phyloP scores from a whole-genome alignment of 2,329 filamentous ascomycete genomes.

The Graphiopsis chlorocephala region DNA sequence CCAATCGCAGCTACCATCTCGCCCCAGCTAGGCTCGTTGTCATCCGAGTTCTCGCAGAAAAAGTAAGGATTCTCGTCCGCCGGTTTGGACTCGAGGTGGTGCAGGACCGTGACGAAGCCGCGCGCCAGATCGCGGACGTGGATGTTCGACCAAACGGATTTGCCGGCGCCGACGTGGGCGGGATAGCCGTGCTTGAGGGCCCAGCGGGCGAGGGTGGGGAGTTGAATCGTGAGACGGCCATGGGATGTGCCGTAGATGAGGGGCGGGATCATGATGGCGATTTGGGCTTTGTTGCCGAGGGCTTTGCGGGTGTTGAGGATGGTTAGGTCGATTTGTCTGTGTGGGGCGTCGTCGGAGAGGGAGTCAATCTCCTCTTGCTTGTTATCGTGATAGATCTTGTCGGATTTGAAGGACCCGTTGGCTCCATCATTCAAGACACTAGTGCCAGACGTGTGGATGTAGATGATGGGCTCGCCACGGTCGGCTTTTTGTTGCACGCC shows the following conservation, averaged over 20 bases:
- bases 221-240: constrained; percentile 46
- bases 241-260: constrained; percentile 45
- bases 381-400: constrained; percentile 46
- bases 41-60: constrained; percentile 45
- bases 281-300: constrained; percentile 41
- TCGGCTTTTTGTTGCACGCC: constrained; percentile 41
- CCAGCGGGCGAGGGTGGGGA: constrained; percentile 48
- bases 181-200: constrained; percentile 49
- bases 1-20: constrained; percentile 42
- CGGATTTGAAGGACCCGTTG: constrained; percentile 34
- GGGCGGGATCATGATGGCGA: constrained; percentile 50
- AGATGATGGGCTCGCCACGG: constrained; percentile 42
- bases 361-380: constrained; percentile 41
- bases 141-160: constrained; percentile 42
- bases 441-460: constrained; percentile 50
- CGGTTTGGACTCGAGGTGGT: constrained; percentile 39
- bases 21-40: constrained; percentile 44
- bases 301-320: constrained; percentile 40
- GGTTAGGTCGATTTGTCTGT: constrained; percentile 46
- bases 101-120: constrained; percentile 46
- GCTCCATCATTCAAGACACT: constrained; percentile 41
- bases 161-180: constrained; percentile 45
- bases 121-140: constrained; percentile 50
- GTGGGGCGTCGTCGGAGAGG: constrained; percentile 43
- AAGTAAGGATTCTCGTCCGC: constrained; percentile 47